Evolutionary conservation across 495 filamentous ascomycete genomes (phyloP).

Genomic region (Tuber aestivum): DNA sequence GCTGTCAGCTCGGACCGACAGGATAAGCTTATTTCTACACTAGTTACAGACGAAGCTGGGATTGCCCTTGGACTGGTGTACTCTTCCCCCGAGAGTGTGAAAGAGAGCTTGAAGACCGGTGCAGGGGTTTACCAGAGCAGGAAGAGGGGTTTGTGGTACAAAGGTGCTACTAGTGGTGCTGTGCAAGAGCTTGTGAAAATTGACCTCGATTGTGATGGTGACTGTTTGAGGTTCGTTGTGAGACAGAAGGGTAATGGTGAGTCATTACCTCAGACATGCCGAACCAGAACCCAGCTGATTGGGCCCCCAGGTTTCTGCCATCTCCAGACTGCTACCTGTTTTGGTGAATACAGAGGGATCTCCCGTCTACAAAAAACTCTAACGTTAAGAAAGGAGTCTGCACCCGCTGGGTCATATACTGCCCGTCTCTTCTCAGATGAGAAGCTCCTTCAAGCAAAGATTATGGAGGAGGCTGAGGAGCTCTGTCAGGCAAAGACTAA

Average conservation of each 20-base stretch:
- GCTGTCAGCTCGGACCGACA: conserved; percentile 68
- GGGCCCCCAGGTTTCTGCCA: conserved; percentile 75
- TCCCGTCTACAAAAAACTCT: conserved; percentile 80
- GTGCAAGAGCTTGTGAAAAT: conserved; percentile 81
- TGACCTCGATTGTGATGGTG: conserved; percentile 82
- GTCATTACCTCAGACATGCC: not conserved
- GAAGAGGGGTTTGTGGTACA: conserved; percentile 93
- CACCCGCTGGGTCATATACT: conserved; percentile 87
- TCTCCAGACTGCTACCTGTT: conserved; percentile 83
- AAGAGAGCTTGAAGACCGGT: conserved; percentile 77
- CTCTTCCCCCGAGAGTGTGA: conserved; percentile 82
- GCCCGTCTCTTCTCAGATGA: conserved; percentile 84
- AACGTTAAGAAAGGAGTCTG: conserved; percentile 65
- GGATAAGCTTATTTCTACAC: conserved; percentile 80
- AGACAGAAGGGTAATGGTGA: conserved; percentile 72
- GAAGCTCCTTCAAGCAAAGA: conserved; percentile 84
- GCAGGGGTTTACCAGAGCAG: conserved; percentile 92
- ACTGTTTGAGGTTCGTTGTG: conserved; percentile 84
- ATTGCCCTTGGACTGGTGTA: conserved; percentile 83
- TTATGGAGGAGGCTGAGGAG: conserved; percentile 96
- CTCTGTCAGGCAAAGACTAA: conserved; percentile 77
- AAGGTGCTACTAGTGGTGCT: conserved; percentile 89
- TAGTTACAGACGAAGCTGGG: conserved; percentile 85
- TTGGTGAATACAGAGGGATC: conserved; percentile 75
- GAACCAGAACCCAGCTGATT: conserved; percentile 15